These are phyloP conservation scores for Starmerella powellii DNA, from an alignment of 805 yeast genomes.

Conservation along the genomic window DNA sequence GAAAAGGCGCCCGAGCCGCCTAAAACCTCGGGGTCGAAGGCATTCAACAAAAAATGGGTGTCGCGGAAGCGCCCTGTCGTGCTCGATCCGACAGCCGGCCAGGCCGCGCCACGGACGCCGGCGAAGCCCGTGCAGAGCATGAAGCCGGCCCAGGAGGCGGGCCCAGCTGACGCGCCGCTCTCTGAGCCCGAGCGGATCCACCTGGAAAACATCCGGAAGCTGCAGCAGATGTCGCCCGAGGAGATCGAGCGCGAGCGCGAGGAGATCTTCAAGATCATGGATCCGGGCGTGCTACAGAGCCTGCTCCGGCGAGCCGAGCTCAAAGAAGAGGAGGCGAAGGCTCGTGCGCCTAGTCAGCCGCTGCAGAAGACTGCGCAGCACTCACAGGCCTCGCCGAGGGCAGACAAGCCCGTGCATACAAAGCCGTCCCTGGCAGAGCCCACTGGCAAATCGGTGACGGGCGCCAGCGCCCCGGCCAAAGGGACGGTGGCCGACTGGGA, in stretches of 20 bases:
- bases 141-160: neutral
- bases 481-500: constrained; percentile 13
- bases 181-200: constrained; percentile 67
- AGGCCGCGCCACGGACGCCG: neutral
- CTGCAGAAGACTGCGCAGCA: too few species aligned
- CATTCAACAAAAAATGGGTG: constrained; percentile 9
- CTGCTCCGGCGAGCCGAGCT: constrained; percentile 35
- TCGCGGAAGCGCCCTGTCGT: constrained; percentile 14
- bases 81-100: constrained; percentile 10
- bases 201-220: constrained; percentile 52
- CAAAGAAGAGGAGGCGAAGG: constrained; percentile 28
- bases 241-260: constrained; percentile 53
- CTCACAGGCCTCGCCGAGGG: neutral
- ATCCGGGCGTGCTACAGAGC: constrained; percentile 50
- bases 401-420: neutral
- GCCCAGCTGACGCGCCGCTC: constrained; percentile 1
- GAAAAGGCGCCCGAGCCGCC: constrained; percentile 15
- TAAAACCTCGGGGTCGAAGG: neutral
- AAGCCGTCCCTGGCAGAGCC: neutral
- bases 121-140: neutral
- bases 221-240: constrained; percentile 50
- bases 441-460: neutral
- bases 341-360: too few species aligned
- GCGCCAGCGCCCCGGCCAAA: constrained; percentile 2
- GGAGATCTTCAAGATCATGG: constrained; percentile 53